phyloP scores from a whole-genome alignment of 2,329 filamentous ascomycete genomes.

The Claviceps fusiformis region DNA sequence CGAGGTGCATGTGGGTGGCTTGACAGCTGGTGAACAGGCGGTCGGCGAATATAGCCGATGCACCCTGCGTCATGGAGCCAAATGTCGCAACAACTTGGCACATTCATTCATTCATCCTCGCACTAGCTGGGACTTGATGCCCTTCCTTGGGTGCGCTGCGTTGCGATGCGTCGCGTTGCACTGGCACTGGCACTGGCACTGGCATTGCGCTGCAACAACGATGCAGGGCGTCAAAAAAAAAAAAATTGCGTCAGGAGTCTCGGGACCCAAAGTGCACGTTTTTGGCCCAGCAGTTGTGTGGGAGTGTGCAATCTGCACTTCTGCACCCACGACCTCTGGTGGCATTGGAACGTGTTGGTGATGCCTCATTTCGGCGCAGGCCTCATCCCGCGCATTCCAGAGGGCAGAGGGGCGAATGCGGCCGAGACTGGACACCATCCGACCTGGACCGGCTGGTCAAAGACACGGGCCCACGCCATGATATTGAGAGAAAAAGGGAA shows the following conservation, averaged over 20 bases:
- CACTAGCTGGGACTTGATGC: not conserved
- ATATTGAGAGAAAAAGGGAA: no score
- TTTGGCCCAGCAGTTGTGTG: not conserved
- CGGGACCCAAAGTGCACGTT: no score
- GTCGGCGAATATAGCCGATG: not conserved
- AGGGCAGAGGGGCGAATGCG: not conserved
- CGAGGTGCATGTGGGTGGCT: not conserved
- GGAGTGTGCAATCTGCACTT: not conserved
- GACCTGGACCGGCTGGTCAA: not conserved
- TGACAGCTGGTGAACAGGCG: not conserved
- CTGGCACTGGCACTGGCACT: no score
- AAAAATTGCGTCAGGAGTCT: not conserved
- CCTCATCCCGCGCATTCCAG: not conserved
- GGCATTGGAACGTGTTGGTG: not conserved
- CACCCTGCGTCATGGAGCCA: not conserved
- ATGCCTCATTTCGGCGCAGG: no score
- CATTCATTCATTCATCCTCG: not conserved
- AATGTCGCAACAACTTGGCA: not conserved
- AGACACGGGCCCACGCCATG: not conserved
- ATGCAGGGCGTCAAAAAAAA: no score
- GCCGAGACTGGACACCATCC: not conserved
- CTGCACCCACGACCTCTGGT: not conserved
- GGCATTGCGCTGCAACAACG: no score
- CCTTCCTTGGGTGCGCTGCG: not conserved
- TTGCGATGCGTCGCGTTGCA: not conserved